Percentiles rank a stretch among this genome's conserved stretches.
Evolutionary conservation across 441 rosid species (phyloP).

Genomic region (California macrophylla): DNA sequence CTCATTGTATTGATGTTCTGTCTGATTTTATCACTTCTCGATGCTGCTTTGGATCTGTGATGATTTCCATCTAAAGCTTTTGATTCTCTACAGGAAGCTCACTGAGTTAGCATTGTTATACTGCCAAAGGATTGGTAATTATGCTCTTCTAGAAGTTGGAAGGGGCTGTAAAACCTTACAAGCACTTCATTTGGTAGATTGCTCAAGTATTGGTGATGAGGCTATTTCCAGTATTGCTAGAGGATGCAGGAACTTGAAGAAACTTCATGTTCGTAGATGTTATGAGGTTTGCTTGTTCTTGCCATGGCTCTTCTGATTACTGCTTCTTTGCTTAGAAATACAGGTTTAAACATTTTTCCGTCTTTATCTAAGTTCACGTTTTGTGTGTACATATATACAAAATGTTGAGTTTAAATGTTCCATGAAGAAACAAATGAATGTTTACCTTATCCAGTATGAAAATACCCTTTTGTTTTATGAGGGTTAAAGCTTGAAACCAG

Average conservation of each 20-base stretch:
- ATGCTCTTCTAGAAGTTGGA: slow-evolving; percentile 67
- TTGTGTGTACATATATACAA: not conserved
- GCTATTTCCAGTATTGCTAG: slow-evolving; percentile 65
- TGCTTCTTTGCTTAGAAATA: not conserved
- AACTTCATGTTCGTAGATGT: slow-evolving; percentile 85
- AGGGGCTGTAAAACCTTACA: slow-evolving; percentile 64
- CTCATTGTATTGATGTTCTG: not conserved
- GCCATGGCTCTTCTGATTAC: slow-evolving; percentile 7
- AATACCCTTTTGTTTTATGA: not conserved
- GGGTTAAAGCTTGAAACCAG: not conserved
- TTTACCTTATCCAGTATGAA: not conserved
- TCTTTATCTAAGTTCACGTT: not conserved
- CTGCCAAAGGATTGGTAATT: slow-evolving; percentile 68
- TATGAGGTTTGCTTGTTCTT: slow-evolving; percentile 46
- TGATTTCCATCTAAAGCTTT: slow-evolving; percentile 15
- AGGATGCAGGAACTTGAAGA: slow-evolving; percentile 73
- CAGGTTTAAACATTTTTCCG: not conserved
- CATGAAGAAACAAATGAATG: not conserved
- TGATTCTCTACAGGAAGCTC: slow-evolving; percentile 42
- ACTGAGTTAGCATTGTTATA: slow-evolving; percentile 67
- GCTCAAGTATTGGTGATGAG: slow-evolving; percentile 67
- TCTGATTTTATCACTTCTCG: not conserved
- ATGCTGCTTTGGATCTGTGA: not conserved
- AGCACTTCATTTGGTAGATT: slow-evolving; percentile 78
- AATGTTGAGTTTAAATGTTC: not conserved